Conservation (phyloP, 225 moss, liverwort and hornwort genomes). For the Sphagnum tenellum region DNA sequence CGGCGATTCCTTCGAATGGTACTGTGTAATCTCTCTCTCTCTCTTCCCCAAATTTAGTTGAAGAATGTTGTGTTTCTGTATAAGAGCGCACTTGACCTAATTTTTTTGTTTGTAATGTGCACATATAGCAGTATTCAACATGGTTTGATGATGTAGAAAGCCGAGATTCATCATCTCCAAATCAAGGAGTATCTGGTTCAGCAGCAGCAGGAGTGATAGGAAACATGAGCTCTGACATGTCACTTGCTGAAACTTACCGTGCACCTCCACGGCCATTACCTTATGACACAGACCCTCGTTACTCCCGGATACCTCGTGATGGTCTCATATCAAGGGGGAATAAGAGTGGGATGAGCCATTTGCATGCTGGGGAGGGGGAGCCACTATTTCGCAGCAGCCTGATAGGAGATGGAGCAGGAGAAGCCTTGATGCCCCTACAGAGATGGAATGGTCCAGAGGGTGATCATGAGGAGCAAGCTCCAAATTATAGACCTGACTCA, state of each 20-base stretch:
- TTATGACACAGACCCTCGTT: constrained; percentile 58
- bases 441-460: constrained; percentile 38
- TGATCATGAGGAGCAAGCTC: constrained; percentile 53
- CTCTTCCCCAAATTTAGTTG: too few relatives aligned
- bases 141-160: constrained; percentile 80
- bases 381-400: constrained; percentile 42
- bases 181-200: constrained; percentile 35
- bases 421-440: constrained; percentile 54
- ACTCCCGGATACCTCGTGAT: constrained; percentile 26
- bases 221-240: constrained; percentile 56
- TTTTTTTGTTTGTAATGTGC: too few relatives aligned
- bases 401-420: constrained; percentile 47
- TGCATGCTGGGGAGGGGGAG: constrained; percentile 35
- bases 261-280: constrained; percentile 89
- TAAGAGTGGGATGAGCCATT: constrained; percentile 48
- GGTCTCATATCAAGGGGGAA: constrained; percentile 34
- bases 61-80: too few relatives aligned
- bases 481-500: constrained; percentile 41
- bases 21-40: too few relatives aligned
- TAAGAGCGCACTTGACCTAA: too few relatives aligned
- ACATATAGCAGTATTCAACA: constrained; percentile 44
- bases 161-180: constrained; percentile 52
- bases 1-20: too few relatives aligned
- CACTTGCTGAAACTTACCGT: constrained; percentile 74
- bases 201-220: constrained; percentile 51